Evolutionary conservation across 805 yeast genomes (phyloP), one percentile per base, ranked within the genome.

Genomic region (Schwanniomyces pseudopolymorphus): DNA sequence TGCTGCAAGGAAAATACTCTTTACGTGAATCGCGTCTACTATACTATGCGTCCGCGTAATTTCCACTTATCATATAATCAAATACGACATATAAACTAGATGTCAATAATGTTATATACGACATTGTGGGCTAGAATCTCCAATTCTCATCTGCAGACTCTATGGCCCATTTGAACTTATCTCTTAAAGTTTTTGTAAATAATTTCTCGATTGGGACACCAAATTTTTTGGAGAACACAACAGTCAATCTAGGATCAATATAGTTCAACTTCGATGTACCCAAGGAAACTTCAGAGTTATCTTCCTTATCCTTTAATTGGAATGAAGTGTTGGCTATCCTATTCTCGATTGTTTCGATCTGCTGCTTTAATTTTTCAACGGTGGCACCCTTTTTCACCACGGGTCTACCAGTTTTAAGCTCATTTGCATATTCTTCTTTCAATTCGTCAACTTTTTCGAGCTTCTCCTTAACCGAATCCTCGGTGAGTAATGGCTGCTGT

Each of bases 121-220:
- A 7, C 10, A 26, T 10, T 3, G 10, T 6, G 13, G 28, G 13
- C 28, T 26, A 91, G 61, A 91, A 91, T 54, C 80, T 77, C 98
- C 98, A 91, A 57, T 88, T 70, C 54, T 81, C 89, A 62, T 87
- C 97, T 3, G 84, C 90, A 44, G 91, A 83, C 64, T 91, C 96
- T 44, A 92, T 85, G 25, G 98, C 98, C 98, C 98, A 92, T 40
- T 81, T 84, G 70, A 92, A 92, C 70, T 92, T 92, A 37, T 91
- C 97, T 50, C 97, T 74, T 45, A 92, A 72, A 0, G 98, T 88
- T 69, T 90, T 91, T 10, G 97, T 86, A 57, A 92, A 90, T 36
- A 92, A 74, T 66, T 88, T 91, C 66, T 92, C 97, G 45, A 92
- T 85, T 6, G 98, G 98, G 17, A 92, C 97, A 45, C 81, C 75